Base-by-base conservation (phyloP, 441 rosid species). In the Euphorbia schlechtendalii region DNA sequence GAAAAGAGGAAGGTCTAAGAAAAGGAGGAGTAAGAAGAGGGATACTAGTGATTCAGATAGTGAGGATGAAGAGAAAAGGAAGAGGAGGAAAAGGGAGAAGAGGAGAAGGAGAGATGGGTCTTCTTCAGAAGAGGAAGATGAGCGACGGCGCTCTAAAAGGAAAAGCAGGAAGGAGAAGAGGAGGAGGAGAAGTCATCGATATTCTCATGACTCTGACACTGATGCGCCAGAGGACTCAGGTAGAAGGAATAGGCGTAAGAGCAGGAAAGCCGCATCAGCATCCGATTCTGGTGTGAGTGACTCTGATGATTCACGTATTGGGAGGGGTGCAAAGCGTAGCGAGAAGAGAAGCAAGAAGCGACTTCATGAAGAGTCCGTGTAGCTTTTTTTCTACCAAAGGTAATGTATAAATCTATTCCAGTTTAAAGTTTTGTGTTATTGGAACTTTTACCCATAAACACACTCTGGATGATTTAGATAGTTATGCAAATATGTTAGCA, bases 81-180 rank as follows among this genome's bases (percentile, higher is more conserved):
- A 77, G 78, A 83, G 73, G 69, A 78, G 85, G 63, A 68, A 21
- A 60, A 84, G 64, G 78, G 85, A 83, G 76, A 63, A 78, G 79
- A 72, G 76, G 80, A 75, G 83, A 77, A 84, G 79, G 83, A 73
- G 69, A 70, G 76, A 75, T 52, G 82, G 78, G 62, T 81, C 86
- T 32, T 77, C 74, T 0, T 82, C 76, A 24, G 91, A 82, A 8
- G 87, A 83, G 45, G 85, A 79, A 48, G 85, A 77, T 45, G 77
- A 78, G 25, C 73, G 49, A 12, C 57, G 56, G 21, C 73, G 51
- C 27, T 76, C 38, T 32, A 79, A 71, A 72, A 82, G 89, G 67
- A 84, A 77, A 76, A 84, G 83, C 51, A 76, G 81, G 67, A 90
- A 82, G 67, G 90, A 86, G 71, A 86, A 82, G 80, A 77, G 85